Evolutionary conservation across 345 rosid species (phyloP).

Genomic region (Populus alba): DNA sequence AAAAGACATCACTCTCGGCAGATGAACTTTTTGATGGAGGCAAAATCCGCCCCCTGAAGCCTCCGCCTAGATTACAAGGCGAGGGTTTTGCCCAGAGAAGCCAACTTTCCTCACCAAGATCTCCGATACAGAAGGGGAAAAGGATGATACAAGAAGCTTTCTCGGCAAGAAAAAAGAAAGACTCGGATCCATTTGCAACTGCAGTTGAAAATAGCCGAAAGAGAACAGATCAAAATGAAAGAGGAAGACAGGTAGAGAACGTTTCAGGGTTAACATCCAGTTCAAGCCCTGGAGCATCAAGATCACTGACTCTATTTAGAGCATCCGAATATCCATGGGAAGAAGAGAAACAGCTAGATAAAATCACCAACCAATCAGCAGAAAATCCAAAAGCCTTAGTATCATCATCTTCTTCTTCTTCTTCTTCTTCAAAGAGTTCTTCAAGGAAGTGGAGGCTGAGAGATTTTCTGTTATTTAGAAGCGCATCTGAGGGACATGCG

Average conservation of each 20-base stretch:
- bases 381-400: slow-evolving; percentile 1
- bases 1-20: slow-evolving; percentile 20
- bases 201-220: background rate
- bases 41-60: slow-evolving; percentile 18
- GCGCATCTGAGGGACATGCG: slow-evolving; percentile 85
- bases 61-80: slow-evolving; percentile 43
- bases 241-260: slow-evolving; percentile 71
- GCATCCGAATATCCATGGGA: slow-evolving; percentile 81
- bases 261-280: slow-evolving; percentile 21
- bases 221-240: slow-evolving; percentile 10
- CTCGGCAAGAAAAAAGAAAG: slow-evolving; percentile 43
- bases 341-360: slow-evolving; percentile 33
- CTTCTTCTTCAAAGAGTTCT: slow-evolving; percentile 40
- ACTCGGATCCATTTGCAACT: slow-evolving; percentile 33
- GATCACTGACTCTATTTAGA: slow-evolving; percentile 77
- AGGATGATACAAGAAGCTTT: slow-evolving; percentile 47
- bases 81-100: slow-evolving; percentile 24
- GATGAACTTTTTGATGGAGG: slow-evolving; percentile 33
- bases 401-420: slow-evolving; percentile 10
- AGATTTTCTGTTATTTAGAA: slow-evolving; percentile 76
- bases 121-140: slow-evolving; percentile 51
- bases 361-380: slow-evolving; percentile 19
- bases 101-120: slow-evolving; percentile 51
- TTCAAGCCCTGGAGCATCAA: slow-evolving; percentile 47
- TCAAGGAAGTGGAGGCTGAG: slow-evolving; percentile 75